A percentile compares a stretch with the other conserved stretches of the same genome.
Evolutionary conservation across 2,329 filamentous ascomycete species (phyloP).

Genomic region (Aspergillus tubingensis): DNA sequence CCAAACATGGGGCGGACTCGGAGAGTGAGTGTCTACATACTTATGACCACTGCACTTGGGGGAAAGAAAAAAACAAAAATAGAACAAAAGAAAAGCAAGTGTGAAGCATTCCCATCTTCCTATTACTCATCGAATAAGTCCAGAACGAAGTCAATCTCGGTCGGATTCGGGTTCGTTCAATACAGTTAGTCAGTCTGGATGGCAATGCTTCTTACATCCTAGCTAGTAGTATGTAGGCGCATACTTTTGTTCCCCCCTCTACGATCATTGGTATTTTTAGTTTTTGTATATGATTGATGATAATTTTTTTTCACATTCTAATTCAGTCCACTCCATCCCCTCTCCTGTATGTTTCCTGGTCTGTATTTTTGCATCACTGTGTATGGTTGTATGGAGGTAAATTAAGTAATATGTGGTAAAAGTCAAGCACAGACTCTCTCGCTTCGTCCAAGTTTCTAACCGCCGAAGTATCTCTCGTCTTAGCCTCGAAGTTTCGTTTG

Average conservation of each 20-base stretch:
- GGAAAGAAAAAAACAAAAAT: too few species aligned
- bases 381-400: not conserved
- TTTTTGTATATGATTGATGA: not conserved
- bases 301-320: not conserved
- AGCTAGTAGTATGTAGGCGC: not conserved
- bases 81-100: too few species aligned
- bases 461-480: not conserved
- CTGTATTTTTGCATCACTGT: not conserved
- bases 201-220: not conserved
- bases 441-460: too few species aligned
- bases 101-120: too few species aligned
- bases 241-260: not conserved
- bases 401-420: not conserved
- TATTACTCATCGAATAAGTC: too few species aligned
- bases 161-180: not conserved
- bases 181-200: not conserved
- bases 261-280: not conserved
- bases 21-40: too few species aligned
- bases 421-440: not conserved
- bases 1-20: too few species aligned
- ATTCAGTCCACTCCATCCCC: not conserved
- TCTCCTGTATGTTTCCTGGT: too few species aligned
- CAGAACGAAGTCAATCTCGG: not conserved
- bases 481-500: not conserved
- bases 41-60: not conserved